A percentile compares a stretch with the other conserved stretches of the same genome.
Conservation (phyloP, 1,284 basidiomycete species). For the Schizophyllum amplum region DNA sequence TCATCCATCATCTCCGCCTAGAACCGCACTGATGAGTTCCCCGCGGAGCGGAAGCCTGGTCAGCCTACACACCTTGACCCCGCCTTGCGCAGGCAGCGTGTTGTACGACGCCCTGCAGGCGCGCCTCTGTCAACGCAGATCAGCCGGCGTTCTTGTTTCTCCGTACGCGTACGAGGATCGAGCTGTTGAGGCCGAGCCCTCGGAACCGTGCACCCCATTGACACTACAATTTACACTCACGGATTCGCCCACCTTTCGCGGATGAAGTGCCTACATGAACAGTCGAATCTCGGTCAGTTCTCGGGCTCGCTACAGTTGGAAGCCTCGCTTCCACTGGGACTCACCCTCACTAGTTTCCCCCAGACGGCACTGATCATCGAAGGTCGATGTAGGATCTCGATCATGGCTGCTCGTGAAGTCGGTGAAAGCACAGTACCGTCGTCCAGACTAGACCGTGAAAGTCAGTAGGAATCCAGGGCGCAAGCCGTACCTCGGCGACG, state of each 20-base stretch:
- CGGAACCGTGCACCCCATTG: background rate
- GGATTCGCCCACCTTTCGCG: background rate
- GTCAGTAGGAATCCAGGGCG: too few relatives aligned
- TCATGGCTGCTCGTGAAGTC: too few relatives aligned
- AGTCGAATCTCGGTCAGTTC: background rate
- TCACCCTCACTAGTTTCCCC: background rate
- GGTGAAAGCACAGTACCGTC: too few relatives aligned
- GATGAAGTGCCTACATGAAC: background rate
- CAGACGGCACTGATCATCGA: background rate
- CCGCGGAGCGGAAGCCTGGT: background rate
- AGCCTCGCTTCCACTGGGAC: background rate
- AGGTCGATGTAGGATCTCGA: too few relatives aligned
- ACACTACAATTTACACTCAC: background rate
- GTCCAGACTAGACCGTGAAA: too few relatives aligned
- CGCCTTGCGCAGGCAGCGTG: background rate
- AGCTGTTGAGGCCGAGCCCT: background rate
- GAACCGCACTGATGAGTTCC: background rate
- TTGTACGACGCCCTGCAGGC: background rate
- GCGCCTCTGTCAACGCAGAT: background rate
- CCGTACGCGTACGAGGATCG: background rate
- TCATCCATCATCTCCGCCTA: background rate
- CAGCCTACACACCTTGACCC: background rate
- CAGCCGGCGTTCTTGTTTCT: background rate
- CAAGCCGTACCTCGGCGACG: too few relatives aligned
- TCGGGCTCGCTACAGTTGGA: background rate